Percentiles rank a stretch among this genome's conserved stretches.
Evolutionary conservation across 1,284 basidiomycete genomes (phyloP).

Genomic region (Takashimella tepidaria): DNA sequence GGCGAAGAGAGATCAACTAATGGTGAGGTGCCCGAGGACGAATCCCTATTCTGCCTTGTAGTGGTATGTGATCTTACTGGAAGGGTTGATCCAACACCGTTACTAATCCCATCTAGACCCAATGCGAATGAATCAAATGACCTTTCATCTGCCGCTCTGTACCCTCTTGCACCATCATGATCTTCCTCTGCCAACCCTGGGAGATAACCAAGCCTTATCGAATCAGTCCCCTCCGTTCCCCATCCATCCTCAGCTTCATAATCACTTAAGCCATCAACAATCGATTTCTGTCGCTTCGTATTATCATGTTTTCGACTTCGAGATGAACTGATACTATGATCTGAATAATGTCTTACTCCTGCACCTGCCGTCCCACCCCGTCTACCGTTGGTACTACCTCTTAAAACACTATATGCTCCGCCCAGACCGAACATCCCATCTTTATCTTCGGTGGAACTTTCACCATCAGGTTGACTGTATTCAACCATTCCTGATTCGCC

Average conservation of each 20-base stretch:
- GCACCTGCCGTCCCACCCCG: not conserved
- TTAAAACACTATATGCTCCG: not conserved
- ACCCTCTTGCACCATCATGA: conserved; percentile 6
- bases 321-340: conserved; percentile 19
- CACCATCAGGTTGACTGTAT: conserved; percentile 16
- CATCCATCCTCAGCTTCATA: conserved; percentile 38
- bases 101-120: not conserved
- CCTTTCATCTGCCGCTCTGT: not conserved
- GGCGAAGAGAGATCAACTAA: not conserved
- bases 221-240: conserved; percentile 33
- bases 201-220: conserved; percentile 28
- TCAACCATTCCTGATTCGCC: conserved; percentile 34
- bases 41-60: not conserved
- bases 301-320: conserved; percentile 38
- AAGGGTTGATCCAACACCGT: not conserved
- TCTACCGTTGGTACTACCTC: not conserved
- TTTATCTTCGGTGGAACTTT: not conserved
- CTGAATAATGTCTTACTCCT: conserved; percentile 4
- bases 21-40: not conserved
- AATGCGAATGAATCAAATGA: not conserved
- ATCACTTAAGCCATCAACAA: conserved; percentile 46
- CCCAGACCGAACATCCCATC: not conserved
- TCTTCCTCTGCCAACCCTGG: conserved; percentile 27
- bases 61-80: not conserved
- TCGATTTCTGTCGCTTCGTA: conserved; percentile 40